Base-by-base conservation (phyloP, 495 filamentous ascomycete species). In the Hypoxylon crocopeplum region DNA sequence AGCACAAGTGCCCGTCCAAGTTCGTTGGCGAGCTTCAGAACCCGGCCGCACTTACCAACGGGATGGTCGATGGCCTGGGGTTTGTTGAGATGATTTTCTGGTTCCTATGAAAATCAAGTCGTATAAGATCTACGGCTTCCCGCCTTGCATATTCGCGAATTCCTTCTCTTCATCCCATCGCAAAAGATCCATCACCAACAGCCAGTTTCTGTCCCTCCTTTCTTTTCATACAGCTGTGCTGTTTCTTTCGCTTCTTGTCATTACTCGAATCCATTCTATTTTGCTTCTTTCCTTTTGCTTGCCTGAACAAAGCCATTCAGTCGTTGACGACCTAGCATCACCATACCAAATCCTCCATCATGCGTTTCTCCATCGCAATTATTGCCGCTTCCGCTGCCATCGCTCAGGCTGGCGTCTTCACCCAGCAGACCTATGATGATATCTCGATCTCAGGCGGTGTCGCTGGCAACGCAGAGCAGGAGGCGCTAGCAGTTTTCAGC, bases 371-470 rank as follows among this genome's bases (percentile, higher is more conserved):
- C 24, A 25, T 71, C 12, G 54, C 62, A 29, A 36, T 63, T n/a
- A 44, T 71, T 21, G 59, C 62, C 19, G 59, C 66, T 10, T 49
- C 27, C 22, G 66, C 56, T 21, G 56, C 56, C 7, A 48, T 55
- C 25, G 62, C 45, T 25, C 66, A 67, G 27, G 64, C 62, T 19
- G 69, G 62, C 13, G 68, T 71, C 15, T 71, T 71, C 48, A 62
- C 50, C 30, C 55, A 64, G 20, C 50, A 71, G 32, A 63, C 7
- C 41, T 71, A 69, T 48, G 17, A 69, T 33, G 63, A 69, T 19
- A 72, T 77, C 59, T 73, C 72, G 2, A 67, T 79, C 57, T 75
- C 75, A 1, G 72, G 72, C 19, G 76, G 76, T 19, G 65, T 71
- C n/a, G 71, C 75, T 22, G 76, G 76, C 19, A 77, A 79, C 48